phyloP scores from a whole-genome alignment of 306 rosid genomes.

The Acacia crassicarpa region DNA sequence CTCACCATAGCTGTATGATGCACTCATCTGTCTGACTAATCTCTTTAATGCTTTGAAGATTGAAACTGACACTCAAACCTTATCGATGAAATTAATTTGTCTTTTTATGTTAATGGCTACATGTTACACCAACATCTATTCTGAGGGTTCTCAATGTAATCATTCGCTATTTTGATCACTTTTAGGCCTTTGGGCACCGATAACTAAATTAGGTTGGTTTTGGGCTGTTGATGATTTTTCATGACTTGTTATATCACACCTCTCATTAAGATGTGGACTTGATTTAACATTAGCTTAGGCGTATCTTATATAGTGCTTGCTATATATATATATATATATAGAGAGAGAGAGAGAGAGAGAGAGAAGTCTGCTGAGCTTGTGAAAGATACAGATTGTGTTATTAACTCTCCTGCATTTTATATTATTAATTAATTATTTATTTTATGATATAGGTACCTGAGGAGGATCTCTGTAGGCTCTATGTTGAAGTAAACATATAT shows the following conservation, averaged over 20 bases:
- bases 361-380: no score
- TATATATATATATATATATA: no score
- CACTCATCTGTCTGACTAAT: not conserved
- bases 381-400: not conserved
- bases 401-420: not conserved
- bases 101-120: slow-evolving; percentile 13
- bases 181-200: not conserved
- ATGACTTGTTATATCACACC: not conserved
- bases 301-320: no score
- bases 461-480: slow-evolving; percentile 66
- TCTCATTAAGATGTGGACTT: not conserved
- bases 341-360: no score
- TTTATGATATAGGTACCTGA: slow-evolving; percentile 56
- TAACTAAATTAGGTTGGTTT: not conserved
- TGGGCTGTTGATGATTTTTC: slow-evolving; percentile 18
- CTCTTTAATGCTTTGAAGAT: not conserved
- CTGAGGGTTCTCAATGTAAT: not conserved
- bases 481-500: slow-evolving; percentile 74
- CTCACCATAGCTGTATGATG: not conserved
- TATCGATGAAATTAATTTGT: not conserved
- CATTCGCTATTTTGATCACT: slow-evolving; percentile 4
- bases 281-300: not conserved
- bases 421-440: not conserved
- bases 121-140: not conserved
- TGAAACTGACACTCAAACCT: not conserved